Base-by-base conservation (phyloP, 495 filamentous ascomycete species). In the Aspergillus sclerotiicarbonarius region DNA sequence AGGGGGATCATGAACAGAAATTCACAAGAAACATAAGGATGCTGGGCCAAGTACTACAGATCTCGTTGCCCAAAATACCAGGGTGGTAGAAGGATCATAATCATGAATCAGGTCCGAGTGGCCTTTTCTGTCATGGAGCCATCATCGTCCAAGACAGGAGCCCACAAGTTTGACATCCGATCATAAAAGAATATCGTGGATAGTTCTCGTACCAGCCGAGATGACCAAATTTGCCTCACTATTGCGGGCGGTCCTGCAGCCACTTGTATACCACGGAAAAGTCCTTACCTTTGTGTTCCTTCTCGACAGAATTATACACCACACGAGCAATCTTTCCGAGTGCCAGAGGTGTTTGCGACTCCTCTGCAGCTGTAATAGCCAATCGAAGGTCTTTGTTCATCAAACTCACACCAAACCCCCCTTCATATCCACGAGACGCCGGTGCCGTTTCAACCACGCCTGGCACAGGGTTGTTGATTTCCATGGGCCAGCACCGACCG, bases 381-480 rank as follows among this genome's bases (percentile, higher is more conserved):
- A 94, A 74, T 30, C 76, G 78, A 12, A 94, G 67, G 69, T 93
- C 90, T 67, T 97, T 97, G 64, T 87, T 83, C 87, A 96, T 96
- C 59, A 97, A 71, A 16, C 82, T 78, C 15, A 94, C 82, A 8
- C 90, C 91, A 61, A 96, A 96, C 0, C 92, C 92, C 15, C 90
- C 91, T 15, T 80, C 73, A 60, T 95, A 97, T 8, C 84, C 90
- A 19, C 84, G 81, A 39, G 78, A 80, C 0, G 92, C 87, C 2
- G 91, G 90, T 1, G 90, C 81, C 7, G 79, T 81, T 41, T 87
- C 83, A 8, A 90, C 79, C 0, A 93, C 90, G n/a, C 89, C 91
- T 41, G 90, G 88, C 9, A 96, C 90, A 1, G 92, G 92, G 65
- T 97, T 97, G 68, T 97, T 97, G 46, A 92, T 72, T 68, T 96